Conservation (phyloP, 2,329 filamentous ascomycete genomes). For the Stachybotrys elegans region DNA sequence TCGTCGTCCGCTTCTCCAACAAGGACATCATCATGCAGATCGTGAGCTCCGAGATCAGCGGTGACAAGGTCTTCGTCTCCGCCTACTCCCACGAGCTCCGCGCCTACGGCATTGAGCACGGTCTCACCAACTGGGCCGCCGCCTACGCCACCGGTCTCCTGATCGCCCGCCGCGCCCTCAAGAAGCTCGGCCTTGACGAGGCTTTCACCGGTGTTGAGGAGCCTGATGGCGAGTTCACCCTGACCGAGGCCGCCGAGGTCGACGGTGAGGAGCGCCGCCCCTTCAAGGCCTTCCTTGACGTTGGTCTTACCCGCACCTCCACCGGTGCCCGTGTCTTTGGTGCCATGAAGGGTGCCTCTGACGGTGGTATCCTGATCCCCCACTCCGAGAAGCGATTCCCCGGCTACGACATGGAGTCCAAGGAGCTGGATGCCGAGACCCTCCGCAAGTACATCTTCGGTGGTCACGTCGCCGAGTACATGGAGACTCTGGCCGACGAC, state of each 20-base stretch:
- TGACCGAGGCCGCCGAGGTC: conserved; percentile 90
- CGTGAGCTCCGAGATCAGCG: conserved; percentile 89
- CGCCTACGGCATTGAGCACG: conserved; percentile 96
- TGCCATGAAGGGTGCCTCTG: conserved; percentile 99
- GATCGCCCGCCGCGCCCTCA: conserved; percentile 91
- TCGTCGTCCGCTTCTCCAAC: conserved; percentile 99
- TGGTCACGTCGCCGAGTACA: conserved; percentile 99
- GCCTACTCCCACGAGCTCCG: conserved; percentile 98
- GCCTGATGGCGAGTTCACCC: conserved; percentile 88
- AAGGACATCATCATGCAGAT: conserved; percentile 99
- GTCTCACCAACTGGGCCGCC: conserved; percentile 99
- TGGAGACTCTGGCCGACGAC: conserved; percentile 99
- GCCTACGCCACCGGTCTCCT: conserved; percentile 96
- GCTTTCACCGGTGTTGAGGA: conserved; percentile 95
- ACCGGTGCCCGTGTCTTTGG: conserved; percentile 98
- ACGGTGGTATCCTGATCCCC: conserved; percentile 93
- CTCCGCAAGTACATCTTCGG: conserved; percentile 99
- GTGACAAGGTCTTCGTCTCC: conserved; percentile 91
- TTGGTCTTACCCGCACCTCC: conserved; percentile 94
- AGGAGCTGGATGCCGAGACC: conserved; percentile 96
- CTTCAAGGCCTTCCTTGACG: conserved; percentile 99
- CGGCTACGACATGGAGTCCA: conserved; percentile 91
- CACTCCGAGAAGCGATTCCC: conserved; percentile 99
- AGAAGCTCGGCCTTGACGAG: conserved; percentile 94
- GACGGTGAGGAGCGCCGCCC: conserved; percentile 91